These are phyloP conservation scores for Hypoxylon sp. DNA, from an alignment of 2,329 filamentous ascomycete species.

Conservation along the genomic window DNA sequence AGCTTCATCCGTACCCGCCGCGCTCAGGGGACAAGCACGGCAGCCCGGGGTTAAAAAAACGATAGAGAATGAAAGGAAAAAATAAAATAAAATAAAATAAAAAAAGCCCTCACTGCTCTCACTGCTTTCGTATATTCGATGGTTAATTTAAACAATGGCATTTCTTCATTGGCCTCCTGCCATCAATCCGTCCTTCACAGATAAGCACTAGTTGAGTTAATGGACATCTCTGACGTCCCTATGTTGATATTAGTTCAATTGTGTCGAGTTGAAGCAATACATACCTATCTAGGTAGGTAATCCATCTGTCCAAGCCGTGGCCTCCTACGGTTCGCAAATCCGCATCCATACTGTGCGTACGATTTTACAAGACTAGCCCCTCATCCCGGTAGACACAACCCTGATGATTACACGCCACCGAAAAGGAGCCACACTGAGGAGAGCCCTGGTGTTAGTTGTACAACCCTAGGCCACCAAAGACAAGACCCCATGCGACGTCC, in stretches of 20 bases:
- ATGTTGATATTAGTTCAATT: conserved; percentile 4
- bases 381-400: conserved; percentile 43
- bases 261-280: conserved; percentile 23
- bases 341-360: conserved; percentile 33
- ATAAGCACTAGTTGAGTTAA: conserved; percentile 11
- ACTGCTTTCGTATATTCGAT: conserved; percentile 4
- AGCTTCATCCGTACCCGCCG: conserved; percentile 29
- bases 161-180: conserved; percentile 12
- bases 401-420: conserved; percentile 47
- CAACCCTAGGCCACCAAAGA: conserved; percentile 46
- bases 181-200: conserved; percentile 14
- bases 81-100: conserved; percentile 9
- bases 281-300: conserved; percentile 14
- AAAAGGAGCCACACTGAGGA: conserved; percentile 47
- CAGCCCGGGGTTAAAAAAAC: conserved; percentile 23
- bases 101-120: conserved; percentile 31
- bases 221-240: conserved; percentile 6
- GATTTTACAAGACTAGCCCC: conserved; percentile 47
- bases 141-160: conserved; percentile 9
- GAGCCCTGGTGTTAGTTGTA: conserved; percentile 49
- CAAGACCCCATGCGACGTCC: conserved; percentile 39
- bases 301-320: conserved; percentile 1
- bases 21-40: conserved; percentile 24
- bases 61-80: conserved; percentile 4
- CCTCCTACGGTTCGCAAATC: conserved; percentile 17